Evolutionary conservation across 129 eudicot species (phyloP).

Genomic region (Logfia minima): DNA sequence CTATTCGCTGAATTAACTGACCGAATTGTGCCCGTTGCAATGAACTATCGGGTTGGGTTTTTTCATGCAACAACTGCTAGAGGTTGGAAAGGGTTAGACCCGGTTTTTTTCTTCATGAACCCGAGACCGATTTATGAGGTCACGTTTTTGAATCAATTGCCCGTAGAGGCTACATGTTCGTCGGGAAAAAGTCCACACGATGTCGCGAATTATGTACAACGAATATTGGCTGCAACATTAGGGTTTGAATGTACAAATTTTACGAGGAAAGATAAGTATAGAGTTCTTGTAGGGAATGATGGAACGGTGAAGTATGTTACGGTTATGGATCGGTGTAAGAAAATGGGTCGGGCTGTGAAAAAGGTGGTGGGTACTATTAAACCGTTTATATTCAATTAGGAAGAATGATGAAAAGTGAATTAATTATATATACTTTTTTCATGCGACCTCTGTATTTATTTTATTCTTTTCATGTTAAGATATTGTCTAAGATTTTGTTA

Average conservation of each 20-base stretch:
- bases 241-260: conserved; percentile 84
- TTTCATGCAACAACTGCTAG: conserved; percentile 84
- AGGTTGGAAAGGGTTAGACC: conserved; percentile 87
- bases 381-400: conserved; percentile 31
- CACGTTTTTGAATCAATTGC: conserved; percentile 71
- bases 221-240: conserved; percentile 68
- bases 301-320: conserved; percentile 54
- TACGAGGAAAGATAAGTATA: conserved; percentile 77
- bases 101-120: conserved; percentile 82
- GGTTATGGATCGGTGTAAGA: conserved; percentile 25
- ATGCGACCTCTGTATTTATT: not conserved
- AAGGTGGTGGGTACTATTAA: conserved; percentile 42
- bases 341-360: conserved; percentile 34
- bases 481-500: not conserved
- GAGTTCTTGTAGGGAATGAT: conserved; percentile 81
- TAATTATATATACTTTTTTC: not conserved
- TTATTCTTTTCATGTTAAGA: not conserved
- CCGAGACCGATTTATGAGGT: conserved; percentile 80
- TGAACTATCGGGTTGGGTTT: conserved; percentile 66
- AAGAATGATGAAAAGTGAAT: not conserved
- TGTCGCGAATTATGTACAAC: conserved; percentile 83
- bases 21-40: conserved; percentile 76
- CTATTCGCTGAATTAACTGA: conserved; percentile 78
- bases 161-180: conserved; percentile 72
- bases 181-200: conserved; percentile 77